phyloP scores from a whole-genome alignment of 1,284 basidiomycete species.

The Trichosporon ovoides region DNA sequence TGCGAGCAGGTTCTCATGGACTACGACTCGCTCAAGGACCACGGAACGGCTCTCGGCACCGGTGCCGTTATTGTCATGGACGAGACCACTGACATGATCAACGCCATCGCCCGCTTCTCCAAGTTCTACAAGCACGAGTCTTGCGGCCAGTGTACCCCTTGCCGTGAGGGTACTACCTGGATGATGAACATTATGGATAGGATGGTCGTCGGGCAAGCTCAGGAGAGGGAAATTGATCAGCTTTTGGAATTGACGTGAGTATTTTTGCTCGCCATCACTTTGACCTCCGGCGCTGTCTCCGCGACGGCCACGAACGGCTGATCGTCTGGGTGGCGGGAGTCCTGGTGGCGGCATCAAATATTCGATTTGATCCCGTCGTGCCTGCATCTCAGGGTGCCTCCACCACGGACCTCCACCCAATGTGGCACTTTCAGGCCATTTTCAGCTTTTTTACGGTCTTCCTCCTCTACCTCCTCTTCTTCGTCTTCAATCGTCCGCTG shows the following conservation, averaged over 20 bases:
- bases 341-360: too few relatives aligned
- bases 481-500: background rate
- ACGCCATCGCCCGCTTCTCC: slow-evolving; percentile 88
- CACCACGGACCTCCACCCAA: background rate
- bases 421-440: too few relatives aligned
- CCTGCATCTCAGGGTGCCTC: background rate
- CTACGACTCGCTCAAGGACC: slow-evolving; percentile 94
- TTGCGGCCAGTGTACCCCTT: slow-evolving; percentile 97
- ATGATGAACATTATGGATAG: slow-evolving; percentile 98
- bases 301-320: background rate
- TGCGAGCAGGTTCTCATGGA: slow-evolving; percentile 94
- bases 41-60: slow-evolving; percentile 89
- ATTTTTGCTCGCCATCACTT: too few relatives aligned
- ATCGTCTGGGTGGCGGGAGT: background rate
- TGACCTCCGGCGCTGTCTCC: too few relatives aligned
- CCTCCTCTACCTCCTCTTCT: slow-evolving; percentile 7
- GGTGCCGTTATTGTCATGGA: slow-evolving; percentile 99
- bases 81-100: slow-evolving; percentile 89
- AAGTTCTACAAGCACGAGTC: slow-evolving; percentile 98
- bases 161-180: slow-evolving; percentile 93
- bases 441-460: too few relatives aligned
- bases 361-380: background rate
- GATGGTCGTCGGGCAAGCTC: slow-evolving; percentile 57
- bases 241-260: slow-evolving; percentile 78
- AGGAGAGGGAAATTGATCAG: slow-evolving; percentile 95